phyloP scores from a whole-genome alignment of 2,329 filamentous ascomycete genomes.

The Geosmithia putterillii region DNA sequence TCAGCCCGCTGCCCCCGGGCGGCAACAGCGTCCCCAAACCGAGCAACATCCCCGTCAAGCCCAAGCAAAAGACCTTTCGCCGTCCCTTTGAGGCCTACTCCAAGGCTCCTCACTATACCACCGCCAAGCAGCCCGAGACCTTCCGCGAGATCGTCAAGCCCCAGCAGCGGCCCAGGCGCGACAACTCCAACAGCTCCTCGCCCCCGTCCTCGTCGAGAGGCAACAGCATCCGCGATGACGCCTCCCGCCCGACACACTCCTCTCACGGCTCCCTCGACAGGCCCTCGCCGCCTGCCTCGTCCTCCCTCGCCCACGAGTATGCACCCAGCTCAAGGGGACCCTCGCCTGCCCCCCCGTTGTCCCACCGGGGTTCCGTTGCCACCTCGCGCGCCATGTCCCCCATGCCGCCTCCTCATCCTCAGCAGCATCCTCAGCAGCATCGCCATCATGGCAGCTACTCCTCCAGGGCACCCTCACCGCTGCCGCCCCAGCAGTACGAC shows the following conservation, averaged over 20 bases:
- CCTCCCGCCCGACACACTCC: slow-evolving; percentile 4
- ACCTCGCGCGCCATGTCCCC: slow-evolving; percentile 11
- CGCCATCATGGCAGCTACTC: slow-evolving; percentile 8
- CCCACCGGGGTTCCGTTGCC: slow-evolving; percentile 5
- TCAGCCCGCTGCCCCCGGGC: slow-evolving; percentile 42
- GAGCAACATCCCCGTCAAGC: slow-evolving; percentile 29
- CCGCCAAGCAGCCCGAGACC: slow-evolving; percentile 47
- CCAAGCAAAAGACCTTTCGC: slow-evolving; percentile 51
- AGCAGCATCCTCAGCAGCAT: neutral
- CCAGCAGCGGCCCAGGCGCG: slow-evolving; percentile 14
- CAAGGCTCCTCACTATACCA: slow-evolving; percentile 54
- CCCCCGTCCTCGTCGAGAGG: slow-evolving; percentile 3
- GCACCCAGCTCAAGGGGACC: neutral
- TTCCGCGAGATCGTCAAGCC: slow-evolving; percentile 31
- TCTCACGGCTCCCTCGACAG: slow-evolving; percentile 5
- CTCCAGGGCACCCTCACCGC: slow-evolving; percentile 25
- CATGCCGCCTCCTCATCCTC: slow-evolving; percentile 10
- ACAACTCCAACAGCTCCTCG: slow-evolving; percentile 28
- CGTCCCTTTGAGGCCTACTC: slow-evolving; percentile 57
- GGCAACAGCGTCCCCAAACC: slow-evolving; percentile 43
- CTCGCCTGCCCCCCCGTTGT: neutral
- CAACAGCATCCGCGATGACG: slow-evolving; percentile 9
- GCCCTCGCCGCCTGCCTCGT: neutral
- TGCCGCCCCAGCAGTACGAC: slow-evolving; percentile 14
- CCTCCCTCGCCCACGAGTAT: neutral